phyloP scores from a whole-genome alignment of 2,329 filamentous ascomycete species.

The Paecilomyces niveus region DNA sequence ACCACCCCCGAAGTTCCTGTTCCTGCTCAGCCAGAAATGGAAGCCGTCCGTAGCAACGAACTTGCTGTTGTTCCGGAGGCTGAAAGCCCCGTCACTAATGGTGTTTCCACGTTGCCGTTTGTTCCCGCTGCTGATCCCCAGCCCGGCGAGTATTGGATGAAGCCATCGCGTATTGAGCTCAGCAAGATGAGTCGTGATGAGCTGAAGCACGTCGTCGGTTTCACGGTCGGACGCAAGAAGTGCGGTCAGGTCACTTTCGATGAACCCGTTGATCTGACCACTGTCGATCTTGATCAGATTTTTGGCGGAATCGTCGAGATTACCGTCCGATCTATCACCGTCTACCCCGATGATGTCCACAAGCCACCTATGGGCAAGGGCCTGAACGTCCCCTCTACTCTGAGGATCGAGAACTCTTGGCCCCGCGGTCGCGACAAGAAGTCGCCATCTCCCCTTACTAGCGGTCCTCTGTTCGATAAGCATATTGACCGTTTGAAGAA shows the following conservation, averaged over 20 bases:
- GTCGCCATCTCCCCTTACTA: constrained; percentile 50
- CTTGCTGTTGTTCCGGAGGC: constrained; percentile 69
- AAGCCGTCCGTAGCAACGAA: constrained; percentile 66
- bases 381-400: constrained; percentile 82
- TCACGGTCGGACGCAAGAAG: constrained; percentile 74
- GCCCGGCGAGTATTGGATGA: constrained; percentile 81
- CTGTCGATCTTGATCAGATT: constrained; percentile 72
- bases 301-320: constrained; percentile 70
- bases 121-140: constrained; percentile 41
- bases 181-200: constrained; percentile 72
- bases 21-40: constrained; percentile 52
- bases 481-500: constrained; percentile 73
- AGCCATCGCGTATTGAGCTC: constrained; percentile 66
- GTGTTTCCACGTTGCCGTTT: constrained; percentile 21
- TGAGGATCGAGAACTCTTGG: constrained; percentile 89
- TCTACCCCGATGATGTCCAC: constrained; percentile 67
- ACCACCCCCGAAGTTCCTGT: constrained; percentile 21
- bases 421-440: constrained; percentile 63
- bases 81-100: constrained; percentile 31
- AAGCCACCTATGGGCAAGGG: constrained; percentile 84
- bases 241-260: constrained; percentile 79
- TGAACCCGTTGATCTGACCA: constrained; percentile 72
- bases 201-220: constrained; percentile 64
- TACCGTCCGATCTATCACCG: constrained; percentile 71
- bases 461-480: constrained; percentile 63